phyloP scores from a whole-genome alignment of 1,139 yeast species.

The Suhomyces yuchorum region DNA sequence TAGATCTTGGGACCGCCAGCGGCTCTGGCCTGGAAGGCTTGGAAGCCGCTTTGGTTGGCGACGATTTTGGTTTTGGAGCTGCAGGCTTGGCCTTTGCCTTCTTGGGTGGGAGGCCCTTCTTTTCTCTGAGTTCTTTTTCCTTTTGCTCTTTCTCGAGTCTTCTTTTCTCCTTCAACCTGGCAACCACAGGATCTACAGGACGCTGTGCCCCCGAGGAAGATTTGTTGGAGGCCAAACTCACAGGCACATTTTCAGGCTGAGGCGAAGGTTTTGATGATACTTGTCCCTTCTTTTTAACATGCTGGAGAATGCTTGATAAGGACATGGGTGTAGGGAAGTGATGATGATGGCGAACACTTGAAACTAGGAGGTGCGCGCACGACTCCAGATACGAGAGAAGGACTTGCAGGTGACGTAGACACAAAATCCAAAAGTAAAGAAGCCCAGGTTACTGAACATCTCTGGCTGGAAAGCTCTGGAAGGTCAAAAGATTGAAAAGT shows the following conservation, averaged over 20 bases:
- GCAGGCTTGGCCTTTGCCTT: constrained; percentile 15
- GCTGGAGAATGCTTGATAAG: constrained; percentile 32
- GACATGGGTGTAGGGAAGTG: constrained; percentile 18
- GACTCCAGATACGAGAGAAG: not conserved
- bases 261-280: constrained; percentile 6
- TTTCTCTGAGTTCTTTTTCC: constrained; percentile 33
- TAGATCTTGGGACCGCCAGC: constrained; percentile 4
- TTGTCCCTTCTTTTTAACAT: constrained; percentile 37
- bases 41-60: constrained; percentile 9
- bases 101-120: constrained; percentile 37
- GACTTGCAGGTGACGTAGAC: not conserved
- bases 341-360: not conserved
- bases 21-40: constrained; percentile 4
- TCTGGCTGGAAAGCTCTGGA: no score
- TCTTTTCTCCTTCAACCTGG: constrained; percentile 65
- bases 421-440: no score
- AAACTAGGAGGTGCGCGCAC: not conserved
- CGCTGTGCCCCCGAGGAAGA: constrained; percentile 1
- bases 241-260: not conserved
- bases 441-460: no score
- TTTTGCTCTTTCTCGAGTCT: constrained; percentile 54
- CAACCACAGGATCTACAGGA: constrained; percentile 55
- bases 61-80: constrained; percentile 13
- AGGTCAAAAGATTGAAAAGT: no score
- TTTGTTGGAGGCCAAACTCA: not conserved